phyloP scores from a whole-genome alignment of 768 basidiomycete genomes.

The Boletellus sp. region DNA sequence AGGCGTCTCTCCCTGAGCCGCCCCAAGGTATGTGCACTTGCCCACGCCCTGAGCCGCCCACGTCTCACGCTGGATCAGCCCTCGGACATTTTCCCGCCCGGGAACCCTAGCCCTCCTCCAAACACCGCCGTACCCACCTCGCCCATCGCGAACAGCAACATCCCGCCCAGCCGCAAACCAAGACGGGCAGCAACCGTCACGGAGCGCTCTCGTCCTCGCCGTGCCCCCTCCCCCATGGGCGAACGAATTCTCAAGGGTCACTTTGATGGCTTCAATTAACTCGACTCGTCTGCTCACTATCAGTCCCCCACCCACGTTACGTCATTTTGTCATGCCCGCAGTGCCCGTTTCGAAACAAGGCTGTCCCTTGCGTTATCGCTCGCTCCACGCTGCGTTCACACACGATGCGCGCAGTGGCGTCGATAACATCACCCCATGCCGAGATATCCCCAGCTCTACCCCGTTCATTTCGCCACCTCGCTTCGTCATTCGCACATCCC shows the following conservation, averaged over 20 bases:
- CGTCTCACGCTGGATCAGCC: constrained; percentile 8
- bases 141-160: constrained; percentile 9
- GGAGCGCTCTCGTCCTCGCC: constrained; percentile 47
- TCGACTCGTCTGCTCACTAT: constrained; percentile 1
- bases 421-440: constrained; percentile 11
- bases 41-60: background rate
- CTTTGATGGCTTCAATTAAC: constrained; percentile 83
- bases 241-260: constrained; percentile 89
- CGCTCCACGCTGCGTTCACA: background rate
- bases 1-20: constrained; percentile 71
- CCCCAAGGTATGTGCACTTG: constrained; percentile 45
- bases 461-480: constrained; percentile 7
- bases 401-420: constrained; percentile 8
- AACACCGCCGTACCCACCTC: constrained; percentile 43
- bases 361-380: constrained; percentile 5
- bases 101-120: constrained; percentile 46
- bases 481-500: constrained; percentile 4
- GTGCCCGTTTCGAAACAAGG: background rate
- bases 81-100: constrained; percentile 21
- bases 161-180: constrained; percentile 32
- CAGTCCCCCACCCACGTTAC: background rate
- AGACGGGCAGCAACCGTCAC: constrained; percentile 60
- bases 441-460: constrained; percentile 23
- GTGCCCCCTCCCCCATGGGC: constrained; percentile 86
- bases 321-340: constrained; percentile 3